Base-by-base conservation (phyloP, 2,329 filamentous ascomycete species). In the Pestalotiopsis sp. region DNA sequence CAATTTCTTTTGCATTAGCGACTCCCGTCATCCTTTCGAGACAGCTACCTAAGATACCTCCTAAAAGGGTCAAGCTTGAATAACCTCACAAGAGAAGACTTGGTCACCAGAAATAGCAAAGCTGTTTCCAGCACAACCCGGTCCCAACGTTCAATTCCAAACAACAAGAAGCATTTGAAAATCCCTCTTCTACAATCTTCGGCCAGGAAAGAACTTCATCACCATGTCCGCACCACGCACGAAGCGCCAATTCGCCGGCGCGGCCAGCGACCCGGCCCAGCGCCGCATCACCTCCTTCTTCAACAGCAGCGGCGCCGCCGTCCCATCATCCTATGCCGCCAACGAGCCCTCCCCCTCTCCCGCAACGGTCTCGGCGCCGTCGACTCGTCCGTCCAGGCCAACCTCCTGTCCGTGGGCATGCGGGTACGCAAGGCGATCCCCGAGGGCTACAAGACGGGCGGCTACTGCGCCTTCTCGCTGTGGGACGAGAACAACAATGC, bases 321-420 rank as follows among this genome's bases (percentile, higher is more conserved):
- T 72, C 61, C 62, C 67, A 11, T 66, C 69, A 61, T 56, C 70
- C 64, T 63, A 70, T 63, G 45, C 67, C 2, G 17, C 74, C 77
- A 57, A 79, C 85, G 31, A 81, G 82, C 36, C 80, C 76, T 38
- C 69, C 14, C 67, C 6, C 7, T 36, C 7, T 36, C 31, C 17
- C 14, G 45, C 17, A 20, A 49, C 9, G 12, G 25, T 17, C 67
- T 63, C 52, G 67, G 4, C 49, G 52, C 66, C 27, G 59, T 52
- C 63, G 65, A 62, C 1, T 80, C 86, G 27, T 85, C 85, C 7
- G 86, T 97, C 39, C 94, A 97, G 80, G 87, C 94, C 45, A 92
- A 92, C 71, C 90, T 98, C n/a, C 85, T 98, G 57, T 93, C 88
- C 75, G 95, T 98, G 72, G 95, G 95, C 75, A 98, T 98, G 94